Percentiles rank a stretch among this genome's conserved stretches.
Evolutionary conservation across 2,329 filamentous ascomycete species (phyloP).

Genomic region (Colletotrichum sp.): DNA sequence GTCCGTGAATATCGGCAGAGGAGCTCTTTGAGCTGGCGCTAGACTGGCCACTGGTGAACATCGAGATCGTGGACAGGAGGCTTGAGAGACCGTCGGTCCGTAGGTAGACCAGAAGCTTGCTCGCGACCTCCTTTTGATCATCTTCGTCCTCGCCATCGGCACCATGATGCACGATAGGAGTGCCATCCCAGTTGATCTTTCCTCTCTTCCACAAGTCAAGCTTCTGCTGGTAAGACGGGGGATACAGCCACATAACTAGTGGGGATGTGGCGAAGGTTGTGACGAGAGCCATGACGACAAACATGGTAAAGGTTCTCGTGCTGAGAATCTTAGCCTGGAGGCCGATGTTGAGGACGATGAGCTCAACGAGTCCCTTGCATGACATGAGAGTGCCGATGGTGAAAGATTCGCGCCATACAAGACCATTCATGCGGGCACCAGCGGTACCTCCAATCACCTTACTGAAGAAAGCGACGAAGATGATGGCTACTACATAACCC

Average conservation of each 20-base stretch:
- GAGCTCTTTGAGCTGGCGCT: background rate
- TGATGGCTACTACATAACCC: slow-evolving; percentile 88
- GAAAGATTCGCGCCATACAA: slow-evolving; percentile 90
- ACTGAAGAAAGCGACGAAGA: slow-evolving; percentile 79
- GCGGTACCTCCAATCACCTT: slow-evolving; percentile 88
- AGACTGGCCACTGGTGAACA: slow-evolving; percentile 52
- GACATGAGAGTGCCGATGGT: slow-evolving; percentile 92
- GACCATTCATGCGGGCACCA: slow-evolving; percentile 75
- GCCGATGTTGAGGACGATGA: slow-evolving; percentile 88
- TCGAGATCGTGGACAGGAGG: slow-evolving; percentile 84
- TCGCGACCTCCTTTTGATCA: slow-evolving; percentile 26
- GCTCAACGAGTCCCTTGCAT: slow-evolving; percentile 92
- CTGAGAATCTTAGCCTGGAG: slow-evolving; percentile 87
- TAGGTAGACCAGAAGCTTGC: slow-evolving; percentile 39
- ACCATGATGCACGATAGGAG: slow-evolving; percentile 33
- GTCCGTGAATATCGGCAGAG: background rate
- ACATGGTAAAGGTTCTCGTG: slow-evolving; percentile 85
- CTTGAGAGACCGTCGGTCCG: slow-evolving; percentile 72
- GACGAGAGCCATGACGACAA: slow-evolving; percentile 90
- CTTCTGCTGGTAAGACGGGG: slow-evolving; percentile 62
- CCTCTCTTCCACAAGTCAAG: slow-evolving; percentile 70
- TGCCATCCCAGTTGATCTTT: slow-evolving; percentile 75
- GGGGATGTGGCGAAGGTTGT: slow-evolving; percentile 88
- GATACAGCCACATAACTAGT: slow-evolving; percentile 75
- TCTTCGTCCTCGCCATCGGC: slow-evolving; percentile 35